A percentile compares a stretch with the other conserved stretches of the same genome.
phyloP scores from a whole-genome alignment of 345 rosid species.

The Corchorus capsularis region DNA sequence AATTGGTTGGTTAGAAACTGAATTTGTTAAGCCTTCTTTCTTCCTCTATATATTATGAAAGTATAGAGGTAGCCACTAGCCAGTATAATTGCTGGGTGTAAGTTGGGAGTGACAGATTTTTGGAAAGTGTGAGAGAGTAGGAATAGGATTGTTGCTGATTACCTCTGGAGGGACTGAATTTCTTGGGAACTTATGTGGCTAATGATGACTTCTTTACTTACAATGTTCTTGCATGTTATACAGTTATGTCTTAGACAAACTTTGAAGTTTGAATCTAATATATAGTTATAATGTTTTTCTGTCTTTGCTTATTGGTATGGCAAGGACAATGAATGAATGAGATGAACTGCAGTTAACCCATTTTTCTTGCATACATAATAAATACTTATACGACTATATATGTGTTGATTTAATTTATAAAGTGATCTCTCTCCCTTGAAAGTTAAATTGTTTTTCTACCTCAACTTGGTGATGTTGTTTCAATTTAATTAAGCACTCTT shows the following conservation, averaged over 20 bases:
- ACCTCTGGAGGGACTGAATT: neutral
- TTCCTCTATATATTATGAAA: no score
- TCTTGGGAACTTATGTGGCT: neutral
- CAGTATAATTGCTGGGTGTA: no score
- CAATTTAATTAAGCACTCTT: slow-evolving; percentile 14
- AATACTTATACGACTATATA: neutral
- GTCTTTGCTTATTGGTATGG: neutral
- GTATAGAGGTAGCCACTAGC: no score
- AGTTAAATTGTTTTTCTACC: neutral
- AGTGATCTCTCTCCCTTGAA: neutral
- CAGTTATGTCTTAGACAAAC: neutral
- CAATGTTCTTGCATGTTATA: neutral
- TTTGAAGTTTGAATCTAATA: neutral
- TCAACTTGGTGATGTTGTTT: neutral
- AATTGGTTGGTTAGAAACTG: no score
- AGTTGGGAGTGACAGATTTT: no score
- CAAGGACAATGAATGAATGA: neutral
- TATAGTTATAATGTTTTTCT: neutral
- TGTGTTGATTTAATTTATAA: neutral
- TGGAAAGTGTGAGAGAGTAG: no score
- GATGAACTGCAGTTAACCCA: neutral
- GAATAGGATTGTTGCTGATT: neutral
- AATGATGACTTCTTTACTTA: neutral
- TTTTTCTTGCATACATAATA: neutral
- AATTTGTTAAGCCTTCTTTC: no score